Base-by-base conservation (phyloP, 1,284 basidiomycete genomes). In the Sporisorium exsertum region DNA sequence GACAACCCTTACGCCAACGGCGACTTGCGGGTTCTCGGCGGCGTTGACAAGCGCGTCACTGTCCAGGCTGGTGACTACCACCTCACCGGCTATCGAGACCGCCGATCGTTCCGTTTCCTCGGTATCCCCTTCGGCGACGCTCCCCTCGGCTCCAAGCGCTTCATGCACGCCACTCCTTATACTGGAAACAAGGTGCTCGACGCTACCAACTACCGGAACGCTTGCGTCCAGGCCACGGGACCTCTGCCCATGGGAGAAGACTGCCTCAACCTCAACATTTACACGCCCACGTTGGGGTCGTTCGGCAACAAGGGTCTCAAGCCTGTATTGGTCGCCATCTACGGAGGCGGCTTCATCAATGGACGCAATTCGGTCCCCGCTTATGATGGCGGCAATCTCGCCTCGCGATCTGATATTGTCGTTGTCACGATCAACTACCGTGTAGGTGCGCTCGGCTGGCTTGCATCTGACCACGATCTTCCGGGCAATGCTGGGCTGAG, bases 251-350 rank as follows among this genome's bases (percentile, higher is more conserved):
- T 74, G 6, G 65, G 73, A 6, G 84, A 88, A 51, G 83, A 82
- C 88, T 90, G 90, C 79, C 84, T 91, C 42, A 88, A 87, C 1
- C 78, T 91, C 72, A 91, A 91, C 77, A 88, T 91, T 6, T 86
- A 89, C 58, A 88, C 87, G 33, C 89, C 90, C 4, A 81, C 80
- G 78, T 78, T 86, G 45, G 62, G 64, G 10, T 24, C 58, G 3
- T 57, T 37, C 32, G 45, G 50, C 59, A 56, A 46, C 22, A 61
- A 58, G n/a, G 22, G 15, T 20, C 85, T 88, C 27, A 87, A 90
- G 24, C 90, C 91, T 0, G 89, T 91, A 5, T 86, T 90, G 16
- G 87, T 88, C 87, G 89, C 78, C 62, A 84, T 86, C 51, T 87
- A 88, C 75, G 88, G 77, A 0, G 78, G 84, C 26, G 84, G 82